phyloP scores from a whole-genome alignment of 495 filamentous ascomycete genomes.

The Lentithecium fluviatile region DNA sequence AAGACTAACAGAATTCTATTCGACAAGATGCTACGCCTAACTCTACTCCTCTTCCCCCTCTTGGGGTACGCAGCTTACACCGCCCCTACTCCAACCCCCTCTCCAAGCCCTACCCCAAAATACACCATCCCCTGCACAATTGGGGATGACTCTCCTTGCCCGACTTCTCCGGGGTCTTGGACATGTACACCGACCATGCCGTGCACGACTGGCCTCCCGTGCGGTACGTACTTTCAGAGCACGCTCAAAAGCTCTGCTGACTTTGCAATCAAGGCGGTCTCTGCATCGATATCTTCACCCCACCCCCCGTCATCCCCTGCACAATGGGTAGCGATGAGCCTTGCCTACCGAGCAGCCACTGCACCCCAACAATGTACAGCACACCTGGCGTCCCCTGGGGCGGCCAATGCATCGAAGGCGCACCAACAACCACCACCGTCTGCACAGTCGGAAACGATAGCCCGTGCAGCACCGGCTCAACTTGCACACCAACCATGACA shows the following conservation, averaged over 20 bases:
- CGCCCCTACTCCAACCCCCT: background rate
- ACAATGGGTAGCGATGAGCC: constrained; percentile 10
- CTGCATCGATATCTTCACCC: constrained; percentile 13
- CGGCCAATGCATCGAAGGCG: constrained; percentile 5
- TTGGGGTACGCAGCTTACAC: background rate
- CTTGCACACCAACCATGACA: constrained; percentile 28
- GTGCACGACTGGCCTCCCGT: constrained; percentile 7
- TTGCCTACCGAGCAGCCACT: background rate
- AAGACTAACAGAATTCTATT: too few species aligned
- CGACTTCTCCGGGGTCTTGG: constrained; percentile 4
- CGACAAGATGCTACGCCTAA: background rate
- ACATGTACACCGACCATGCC: constrained; percentile 10
- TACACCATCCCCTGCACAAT: constrained; percentile 20
- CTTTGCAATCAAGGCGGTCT: background rate
- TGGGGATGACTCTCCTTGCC: constrained; percentile 10
- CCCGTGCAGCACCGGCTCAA: constrained; percentile 10
- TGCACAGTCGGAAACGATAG: constrained; percentile 19
- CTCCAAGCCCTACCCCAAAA: constrained; percentile 8
- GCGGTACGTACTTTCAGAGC: too few species aligned
- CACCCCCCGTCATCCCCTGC: constrained; percentile 14
- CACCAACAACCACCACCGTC: background rate
- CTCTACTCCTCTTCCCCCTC: background rate
- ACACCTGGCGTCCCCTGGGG: constrained; percentile 8
- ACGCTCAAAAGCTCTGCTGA: too few species aligned
- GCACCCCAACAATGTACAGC: constrained; percentile 14